Evolutionary conservation across 768 basidiomycete species (phyloP).

Genomic region (Mycena polygramma): DNA sequence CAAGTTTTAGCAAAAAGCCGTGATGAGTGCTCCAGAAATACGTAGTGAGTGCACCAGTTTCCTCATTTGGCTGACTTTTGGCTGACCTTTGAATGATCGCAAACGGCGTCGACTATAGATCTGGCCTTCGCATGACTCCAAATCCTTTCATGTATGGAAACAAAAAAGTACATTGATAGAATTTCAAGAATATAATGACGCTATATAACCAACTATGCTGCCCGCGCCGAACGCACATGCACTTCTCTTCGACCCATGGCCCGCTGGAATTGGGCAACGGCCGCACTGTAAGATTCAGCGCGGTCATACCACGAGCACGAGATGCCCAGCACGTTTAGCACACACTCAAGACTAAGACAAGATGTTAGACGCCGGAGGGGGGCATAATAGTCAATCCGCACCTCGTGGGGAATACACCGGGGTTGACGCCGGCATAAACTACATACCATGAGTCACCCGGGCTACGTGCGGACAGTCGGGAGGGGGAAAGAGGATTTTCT

Average conservation of each 20-base stretch:
- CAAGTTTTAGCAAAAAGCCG: not conserved
- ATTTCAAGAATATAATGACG: too few species aligned
- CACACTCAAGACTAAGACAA: not conserved
- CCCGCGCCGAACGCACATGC: not conserved
- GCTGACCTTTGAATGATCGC: too few species aligned
- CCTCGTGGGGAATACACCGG: not conserved
- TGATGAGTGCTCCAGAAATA: not conserved
- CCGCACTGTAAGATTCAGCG: not conserved
- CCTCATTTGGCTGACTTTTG: too few species aligned
- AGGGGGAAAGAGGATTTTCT: not conserved
- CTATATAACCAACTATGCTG: too few species aligned
- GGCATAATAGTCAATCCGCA: not conserved
- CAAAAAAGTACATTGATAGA: too few species aligned
- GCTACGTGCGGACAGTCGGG: not conserved
- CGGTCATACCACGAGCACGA: not conserved
- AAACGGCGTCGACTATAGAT: too few species aligned
- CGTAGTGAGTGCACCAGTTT: not conserved
- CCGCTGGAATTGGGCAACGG: not conserved
- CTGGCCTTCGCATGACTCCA: too few species aligned
- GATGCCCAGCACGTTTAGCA: not conserved
- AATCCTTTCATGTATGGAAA: too few species aligned
- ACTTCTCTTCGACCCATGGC: not conserved
- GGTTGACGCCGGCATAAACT: not conserved
- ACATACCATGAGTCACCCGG: not conserved
- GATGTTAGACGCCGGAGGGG: too few species aligned